phyloP scores from a whole-genome alignment of 1,139 yeast species.

The Kodamaea derodonti region DNA sequence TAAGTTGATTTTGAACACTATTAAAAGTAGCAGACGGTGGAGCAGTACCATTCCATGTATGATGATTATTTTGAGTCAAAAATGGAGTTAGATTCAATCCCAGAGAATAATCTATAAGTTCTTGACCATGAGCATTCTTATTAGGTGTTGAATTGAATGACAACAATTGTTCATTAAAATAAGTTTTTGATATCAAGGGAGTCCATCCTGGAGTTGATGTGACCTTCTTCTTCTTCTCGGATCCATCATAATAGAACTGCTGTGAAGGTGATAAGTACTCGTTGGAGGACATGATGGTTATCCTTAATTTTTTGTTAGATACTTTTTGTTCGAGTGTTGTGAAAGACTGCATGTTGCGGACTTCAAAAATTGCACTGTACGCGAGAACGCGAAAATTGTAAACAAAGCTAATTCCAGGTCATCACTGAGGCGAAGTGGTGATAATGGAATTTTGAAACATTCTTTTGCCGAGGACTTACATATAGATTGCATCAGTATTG shows the following conservation, averaged over 20 bases:
- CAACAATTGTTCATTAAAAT: slow-evolving; percentile 33
- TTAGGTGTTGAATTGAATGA: slow-evolving; percentile 39
- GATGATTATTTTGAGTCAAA: slow-evolving; percentile 24
- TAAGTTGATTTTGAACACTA: slow-evolving; percentile 16
- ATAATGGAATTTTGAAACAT: too few relatives aligned
- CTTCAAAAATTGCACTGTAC: background rate
- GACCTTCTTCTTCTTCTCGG: slow-evolving; percentile 6
- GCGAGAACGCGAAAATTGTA: too few relatives aligned
- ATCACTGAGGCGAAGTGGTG: too few relatives aligned
- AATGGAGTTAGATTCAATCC: slow-evolving; percentile 46
- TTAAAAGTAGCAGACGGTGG: slow-evolving; percentile 13
- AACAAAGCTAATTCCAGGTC: too few relatives aligned
- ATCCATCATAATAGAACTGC: slow-evolving; percentile 22
- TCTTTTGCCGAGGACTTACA: too few relatives aligned
- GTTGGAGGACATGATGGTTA: slow-evolving; percentile 32
- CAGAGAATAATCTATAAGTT: slow-evolving; percentile 29
- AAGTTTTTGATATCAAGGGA: slow-evolving; percentile 39
- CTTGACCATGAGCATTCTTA: slow-evolving; percentile 12
- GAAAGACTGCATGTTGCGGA: background rate
- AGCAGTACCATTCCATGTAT: slow-evolving; percentile 7
- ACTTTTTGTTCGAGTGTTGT: too few relatives aligned
- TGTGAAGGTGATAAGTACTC: slow-evolving; percentile 36
- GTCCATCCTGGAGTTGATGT: slow-evolving; percentile 33
- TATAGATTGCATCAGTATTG: too few relatives aligned
- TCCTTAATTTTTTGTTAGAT: background rate